Base-by-base conservation (phyloP, 139 green algal species). In the Chlamydomonas incerta region DNA sequence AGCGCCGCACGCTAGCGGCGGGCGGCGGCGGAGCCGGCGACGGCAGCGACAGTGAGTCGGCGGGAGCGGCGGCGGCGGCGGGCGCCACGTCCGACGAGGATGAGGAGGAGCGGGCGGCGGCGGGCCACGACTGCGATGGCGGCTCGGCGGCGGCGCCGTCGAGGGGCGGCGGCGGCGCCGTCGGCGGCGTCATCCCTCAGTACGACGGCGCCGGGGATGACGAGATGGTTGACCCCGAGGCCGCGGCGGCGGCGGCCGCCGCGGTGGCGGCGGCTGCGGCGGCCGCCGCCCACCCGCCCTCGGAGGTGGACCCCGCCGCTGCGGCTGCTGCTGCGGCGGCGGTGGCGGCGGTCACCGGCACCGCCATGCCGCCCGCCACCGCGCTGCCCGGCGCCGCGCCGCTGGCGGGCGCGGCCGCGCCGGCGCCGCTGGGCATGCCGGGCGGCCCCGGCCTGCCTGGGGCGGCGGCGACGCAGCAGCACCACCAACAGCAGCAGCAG, bases 201-300 rank as follows among this genome's bases (percentile, higher is more conserved):
- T 63, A 55, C 46, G 77, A 83, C 77, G 77, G 77, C 6, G 63
- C 77, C 2, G 77, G 52, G 14, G 77, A 83, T 47, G 77, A 83
- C n/a, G 29, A n/a, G 31, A 52, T 46, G 20, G 18, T 35, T 3
- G 73, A 37, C 33, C 26, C 14, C 0, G 17, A 28, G 29, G 18
- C 37, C 1, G 70, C 70, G 41, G 37, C 70, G 24, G 18, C 37
- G 28, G 28, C 46, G 41, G 70, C 26, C 6, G 23, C n/a, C 3
- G 70, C 70, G 20, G 14, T 18, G 41, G 26, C 41, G 34, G 58
- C 58, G 5, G 72, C 63, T 1, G 63, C 29, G 10, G 63, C n/a
- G 9, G n/a, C 63, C 20, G 13, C 63, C 29, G 63, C 23, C 41
- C 5, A 50, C 41, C 41, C 41, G 41, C 41, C 41, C 41, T 5